Conservation (phyloP, 352 stramenopile species). For the Blastocystis sp. region DNA sequence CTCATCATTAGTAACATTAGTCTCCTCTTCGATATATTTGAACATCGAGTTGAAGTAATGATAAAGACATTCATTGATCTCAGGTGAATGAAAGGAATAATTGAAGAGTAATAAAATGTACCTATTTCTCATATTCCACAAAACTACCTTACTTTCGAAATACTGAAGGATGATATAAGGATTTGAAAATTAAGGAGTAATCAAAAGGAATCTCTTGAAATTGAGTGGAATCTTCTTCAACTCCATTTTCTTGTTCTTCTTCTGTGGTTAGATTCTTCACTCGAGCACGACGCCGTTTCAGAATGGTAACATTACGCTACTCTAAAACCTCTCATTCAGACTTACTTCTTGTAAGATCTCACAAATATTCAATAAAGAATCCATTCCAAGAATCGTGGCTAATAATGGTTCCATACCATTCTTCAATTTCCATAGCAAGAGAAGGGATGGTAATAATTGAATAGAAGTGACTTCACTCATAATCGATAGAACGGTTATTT, state of each 20-base stretch:
- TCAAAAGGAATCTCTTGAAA: background rate
- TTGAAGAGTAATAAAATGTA: constrained; percentile 9
- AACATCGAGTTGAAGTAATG: background rate
- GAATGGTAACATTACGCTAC: background rate
- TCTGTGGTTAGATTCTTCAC: background rate
- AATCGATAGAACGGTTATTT: background rate
- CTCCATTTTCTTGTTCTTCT: background rate
- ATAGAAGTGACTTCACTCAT: background rate
- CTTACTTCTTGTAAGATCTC: background rate
- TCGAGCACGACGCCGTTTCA: background rate
- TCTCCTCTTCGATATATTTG: background rate
- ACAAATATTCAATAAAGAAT: background rate
- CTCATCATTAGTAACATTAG: background rate
- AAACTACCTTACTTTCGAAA: background rate
- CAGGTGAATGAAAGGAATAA: constrained; percentile 6
- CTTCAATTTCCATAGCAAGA: background rate
- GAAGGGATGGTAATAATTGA: background rate
- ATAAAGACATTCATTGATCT: constrained; percentile 2
- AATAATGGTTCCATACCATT: background rate
- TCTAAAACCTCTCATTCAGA: background rate
- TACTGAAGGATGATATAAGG: background rate
- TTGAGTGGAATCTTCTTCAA: no score
- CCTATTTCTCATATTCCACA: background rate
- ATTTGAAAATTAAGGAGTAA: background rate
- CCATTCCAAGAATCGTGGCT: background rate